phyloP scores from a whole-genome alignment of 495 filamentous ascomycete species.

The Extremus antarcticus region DNA sequence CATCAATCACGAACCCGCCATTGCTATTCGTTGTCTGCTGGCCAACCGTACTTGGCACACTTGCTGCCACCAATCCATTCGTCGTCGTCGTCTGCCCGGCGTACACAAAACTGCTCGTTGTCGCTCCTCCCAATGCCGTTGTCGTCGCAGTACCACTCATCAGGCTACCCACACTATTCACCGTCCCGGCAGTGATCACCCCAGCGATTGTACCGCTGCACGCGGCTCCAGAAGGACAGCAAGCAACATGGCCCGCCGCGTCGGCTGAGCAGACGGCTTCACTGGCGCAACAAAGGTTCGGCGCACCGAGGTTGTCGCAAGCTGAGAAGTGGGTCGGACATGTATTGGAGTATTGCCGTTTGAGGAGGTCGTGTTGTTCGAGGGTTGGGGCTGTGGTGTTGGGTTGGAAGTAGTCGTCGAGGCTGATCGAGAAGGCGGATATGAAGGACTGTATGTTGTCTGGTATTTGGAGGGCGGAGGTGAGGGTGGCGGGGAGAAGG shows the following conservation, averaged over 20 bases:
- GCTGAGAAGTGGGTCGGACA: slow-evolving; percentile 43
- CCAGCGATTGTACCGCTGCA: slow-evolving; percentile 49
- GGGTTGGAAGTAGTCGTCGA: slow-evolving; percentile 6
- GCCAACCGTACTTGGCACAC: not conserved
- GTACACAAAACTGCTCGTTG: not conserved
- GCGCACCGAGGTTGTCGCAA: slow-evolving; percentile 41
- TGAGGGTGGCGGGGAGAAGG: not conserved
- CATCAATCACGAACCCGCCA: slow-evolving; percentile 11
- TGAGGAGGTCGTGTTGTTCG: slow-evolving; percentile 15
- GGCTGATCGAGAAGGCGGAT: slow-evolving; percentile 14
- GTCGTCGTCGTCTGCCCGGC: not conserved
- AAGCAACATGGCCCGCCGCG: slow-evolving; percentile 49
- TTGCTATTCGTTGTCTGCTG: not conserved
- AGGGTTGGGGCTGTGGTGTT: slow-evolving; percentile 17
- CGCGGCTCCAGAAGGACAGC: slow-evolving; percentile 49
- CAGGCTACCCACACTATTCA: slow-evolving; percentile 11
- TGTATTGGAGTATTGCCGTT: slow-evolving; percentile 14
- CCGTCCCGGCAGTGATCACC: slow-evolving; percentile 16
- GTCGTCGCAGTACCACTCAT: slow-evolving; percentile 3
- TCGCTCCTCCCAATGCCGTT: not conserved
- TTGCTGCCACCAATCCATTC: not conserved
- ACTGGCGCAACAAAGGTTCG: slow-evolving; percentile 45
- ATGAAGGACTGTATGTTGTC: not conserved
- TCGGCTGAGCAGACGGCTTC: slow-evolving; percentile 48
- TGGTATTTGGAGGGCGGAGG: not conserved